Evolutionary conservation across 805 yeast genomes (phyloP), one percentile per base, ranked within the genome.

Genomic region (Nakazawaea wickerhamii): DNA sequence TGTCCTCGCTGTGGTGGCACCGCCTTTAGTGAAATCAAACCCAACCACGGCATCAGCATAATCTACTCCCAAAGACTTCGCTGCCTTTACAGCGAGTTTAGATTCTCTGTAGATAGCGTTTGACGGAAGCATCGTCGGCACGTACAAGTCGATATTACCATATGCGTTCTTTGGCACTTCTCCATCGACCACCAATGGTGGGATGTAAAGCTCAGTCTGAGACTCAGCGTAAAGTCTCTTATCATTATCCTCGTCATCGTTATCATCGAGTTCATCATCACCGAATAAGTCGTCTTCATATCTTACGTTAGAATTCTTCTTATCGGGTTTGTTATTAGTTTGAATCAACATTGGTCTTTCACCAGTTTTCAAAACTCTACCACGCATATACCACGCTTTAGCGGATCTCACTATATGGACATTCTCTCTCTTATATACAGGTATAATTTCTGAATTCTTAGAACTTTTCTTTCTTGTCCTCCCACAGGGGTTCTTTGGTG

Each of bases 11-110:
- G 77, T 79, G 0, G 84, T 79, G 2, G 56, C 50, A n/a, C 51
- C 48, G n/a, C 64, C 53, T 26, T 55, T 55, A 7, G 48, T 31
- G 61, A 85, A 93, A 43, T 87, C 93, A 63, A 93, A 91, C 0
- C 90, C 87, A 2, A 82, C 81, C 2, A 89, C 90, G 0, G 97
- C 98, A 37, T 78, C 81, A 0, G 95, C 97, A 64, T 71, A 88
- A 50, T 87, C 95, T 5, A 91, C 70, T 0, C 74, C 77, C 9
- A 90, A 53, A 1, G 79, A 55, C 45, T 73, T 73, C 0, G 95
- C 95, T 0, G 98, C 96, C 37, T 68, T 69, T 30, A 74, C 77
- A 0, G 84, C 77, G 44, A 71, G 60, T 30, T 74, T 70, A 50
- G 75, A 61, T 5, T 71, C 64, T 5, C 89, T 63, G 41, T 86